Conservation (phyloP, 2,329 filamentous ascomycete species). For the Metarhizium rileyi region DNA sequence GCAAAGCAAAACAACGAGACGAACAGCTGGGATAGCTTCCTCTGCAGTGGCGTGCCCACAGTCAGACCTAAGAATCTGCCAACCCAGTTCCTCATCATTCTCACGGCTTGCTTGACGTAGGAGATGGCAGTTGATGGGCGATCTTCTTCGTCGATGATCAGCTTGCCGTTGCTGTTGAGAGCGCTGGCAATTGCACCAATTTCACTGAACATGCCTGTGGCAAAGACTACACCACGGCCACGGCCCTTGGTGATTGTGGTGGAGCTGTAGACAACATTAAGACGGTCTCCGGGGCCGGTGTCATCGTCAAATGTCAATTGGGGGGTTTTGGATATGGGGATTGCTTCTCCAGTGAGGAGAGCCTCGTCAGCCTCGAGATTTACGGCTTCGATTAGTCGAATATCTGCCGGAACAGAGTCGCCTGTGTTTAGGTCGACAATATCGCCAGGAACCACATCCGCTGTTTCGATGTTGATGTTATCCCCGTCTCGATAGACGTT, state of each 20-base stretch:
- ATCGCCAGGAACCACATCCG: slow-evolving; percentile 42
- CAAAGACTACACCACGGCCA: slow-evolving; percentile 46
- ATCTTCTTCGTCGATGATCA: slow-evolving; percentile 1
- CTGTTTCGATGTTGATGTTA: slow-evolving; percentile 19
- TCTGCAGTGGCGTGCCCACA: slow-evolving; percentile 58
- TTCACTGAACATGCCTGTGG: slow-evolving; percentile 48
- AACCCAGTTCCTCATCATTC: slow-evolving; percentile 6
- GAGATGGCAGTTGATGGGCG: neutral
- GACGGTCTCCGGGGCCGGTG: slow-evolving; percentile 37
- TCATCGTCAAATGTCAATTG: slow-evolving; percentile 27
- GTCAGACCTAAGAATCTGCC: slow-evolving; percentile 34
- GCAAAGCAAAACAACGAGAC: slow-evolving; percentile 53
- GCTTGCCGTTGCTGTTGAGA: slow-evolving; percentile 10
- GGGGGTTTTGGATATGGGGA: slow-evolving; percentile 41
- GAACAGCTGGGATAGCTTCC: slow-evolving; percentile 57
- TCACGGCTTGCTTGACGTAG: slow-evolving; percentile 3
- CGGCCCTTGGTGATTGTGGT: slow-evolving; percentile 43
- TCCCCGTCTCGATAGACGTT: slow-evolving; percentile 26
- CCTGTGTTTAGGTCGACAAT: slow-evolving; percentile 38
- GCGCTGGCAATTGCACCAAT: slow-evolving; percentile 44
- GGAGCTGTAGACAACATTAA: slow-evolving; percentile 47
- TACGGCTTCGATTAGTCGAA: slow-evolving; percentile 41
- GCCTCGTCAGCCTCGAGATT: slow-evolving; percentile 55
- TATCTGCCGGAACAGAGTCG: slow-evolving; percentile 45
- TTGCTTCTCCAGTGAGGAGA: slow-evolving; percentile 48